phyloP scores from a whole-genome alignment of 2,329 filamentous ascomycete species.

The Trichoderma brevicompactum region DNA sequence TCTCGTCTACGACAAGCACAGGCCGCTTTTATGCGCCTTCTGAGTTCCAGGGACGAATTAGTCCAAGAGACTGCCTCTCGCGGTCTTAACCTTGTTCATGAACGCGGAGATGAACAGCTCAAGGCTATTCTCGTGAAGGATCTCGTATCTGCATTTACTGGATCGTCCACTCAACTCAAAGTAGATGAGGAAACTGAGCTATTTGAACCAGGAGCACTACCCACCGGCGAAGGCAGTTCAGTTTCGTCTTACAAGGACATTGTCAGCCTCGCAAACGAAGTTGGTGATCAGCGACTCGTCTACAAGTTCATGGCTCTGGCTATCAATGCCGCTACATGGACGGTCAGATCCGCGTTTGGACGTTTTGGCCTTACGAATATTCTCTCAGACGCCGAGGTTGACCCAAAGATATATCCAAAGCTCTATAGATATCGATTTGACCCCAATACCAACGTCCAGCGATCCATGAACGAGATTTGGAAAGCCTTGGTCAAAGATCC shows the following conservation, averaged over 20 bases:
- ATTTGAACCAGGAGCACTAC: constrained; percentile 87
- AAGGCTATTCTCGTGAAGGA: constrained; percentile 85
- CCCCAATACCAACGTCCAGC: constrained; percentile 88
- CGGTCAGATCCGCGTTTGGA: constrained; percentile 93
- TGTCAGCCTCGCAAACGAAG: constrained; percentile 91
- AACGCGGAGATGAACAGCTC: constrained; percentile 80
- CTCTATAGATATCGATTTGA: constrained; percentile 94
- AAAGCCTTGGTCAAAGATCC: constrained; percentile 91
- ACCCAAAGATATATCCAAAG: constrained; percentile 94
- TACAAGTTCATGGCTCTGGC: constrained; percentile 99
- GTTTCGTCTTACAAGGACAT: constrained; percentile 98
- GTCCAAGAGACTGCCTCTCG: constrained; percentile 95
- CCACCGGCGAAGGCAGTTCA: constrained; percentile 85
- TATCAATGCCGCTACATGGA: constrained; percentile 95
- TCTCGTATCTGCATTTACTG: constrained; percentile 86
- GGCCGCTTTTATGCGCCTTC: constrained; percentile 81
- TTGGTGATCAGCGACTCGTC: constrained; percentile 92
- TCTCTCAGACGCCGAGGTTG: constrained; percentile 82
- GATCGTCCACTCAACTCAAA: constrained; percentile 73
- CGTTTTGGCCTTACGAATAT: constrained; percentile 91
- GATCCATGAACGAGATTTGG: constrained; percentile 98
- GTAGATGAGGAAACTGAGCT: constrained; percentile 90
- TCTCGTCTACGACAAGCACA: constrained; percentile 77
- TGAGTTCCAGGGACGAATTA: constrained; percentile 87
- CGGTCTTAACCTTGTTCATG: constrained; percentile 90